Base-by-base conservation (phyloP, 139 green algal species). In the Coelastrella sp. region DNA sequence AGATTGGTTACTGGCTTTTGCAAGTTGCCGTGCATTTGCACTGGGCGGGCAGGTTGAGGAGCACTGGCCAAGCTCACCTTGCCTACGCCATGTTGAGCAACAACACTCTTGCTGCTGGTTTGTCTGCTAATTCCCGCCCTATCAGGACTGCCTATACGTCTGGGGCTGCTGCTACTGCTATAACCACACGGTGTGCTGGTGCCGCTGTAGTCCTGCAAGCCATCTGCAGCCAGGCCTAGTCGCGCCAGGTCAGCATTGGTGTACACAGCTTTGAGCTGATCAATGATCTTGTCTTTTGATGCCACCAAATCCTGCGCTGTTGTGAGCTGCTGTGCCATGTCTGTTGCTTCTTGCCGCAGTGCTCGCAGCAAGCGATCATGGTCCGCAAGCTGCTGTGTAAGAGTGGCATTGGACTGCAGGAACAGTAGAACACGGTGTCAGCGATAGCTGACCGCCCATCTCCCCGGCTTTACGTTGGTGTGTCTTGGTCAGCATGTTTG, bases 361-460 rank as follows among this genome's bases (percentile, higher is more conserved):
- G 66, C 87, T 14, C 57, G 64, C 17, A 91, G 65, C 64, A 80
- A 56, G n/a, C 56, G 78, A 7, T 64, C 87, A 57, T 32, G 23
- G 32, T 91, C 78, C 7, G 87, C 78, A 57, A 91, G 79, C 64
- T 80, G 78, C 87, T 91, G 87, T 6, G 66, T 86, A 0, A 91
- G 65, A 11, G 47, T 47, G 20, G 87, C 77, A 79, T 91, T 86
- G 20, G 54, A 65, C 77, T 87, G 87, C 7, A 88, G 19, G 4
- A 58, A 23, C 47, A 58, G 23, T 47, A 47, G 0, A 47, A 47
- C 32, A 47, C n/a, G n/a, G n/a, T n/a, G n/a, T n/a, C n/a, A n/a
- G n/a, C n/a, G n/a, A n/a, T n/a, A n/a, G n/a, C n/a, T n/a, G n/a
- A n/a, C n/a, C n/a, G n/a, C n/a, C n/a, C n/a, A n/a, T n/a, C n/a